A percentile compares a stretch with the other conserved stretches of the same genome.
These are phyloP conservation scores for Fusarium continuum DNA, from an alignment of 2,329 filamentous ascomycete species.

Conservation along the genomic window DNA sequence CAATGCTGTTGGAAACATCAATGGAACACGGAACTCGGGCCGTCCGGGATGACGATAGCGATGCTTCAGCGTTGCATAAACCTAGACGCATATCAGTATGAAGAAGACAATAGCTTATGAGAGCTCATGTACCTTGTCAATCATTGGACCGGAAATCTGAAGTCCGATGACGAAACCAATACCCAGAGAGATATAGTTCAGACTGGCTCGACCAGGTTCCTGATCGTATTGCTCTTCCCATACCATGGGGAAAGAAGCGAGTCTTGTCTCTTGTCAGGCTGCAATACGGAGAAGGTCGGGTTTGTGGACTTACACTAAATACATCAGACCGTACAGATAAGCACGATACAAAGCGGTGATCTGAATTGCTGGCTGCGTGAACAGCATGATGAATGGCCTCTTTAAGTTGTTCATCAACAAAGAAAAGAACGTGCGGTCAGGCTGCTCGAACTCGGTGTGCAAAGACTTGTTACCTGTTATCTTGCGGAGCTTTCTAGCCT, in stretches of 20 bases:
- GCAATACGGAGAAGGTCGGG: rapidly evolving
- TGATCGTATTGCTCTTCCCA: slow-evolving; percentile 60
- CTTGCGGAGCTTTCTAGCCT: slow-evolving; percentile 42
- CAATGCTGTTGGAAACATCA: slow-evolving; percentile 49
- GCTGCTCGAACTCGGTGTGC: slow-evolving; percentile 44
- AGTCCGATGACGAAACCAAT: slow-evolving; percentile 65
- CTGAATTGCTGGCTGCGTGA: slow-evolving; percentile 61
- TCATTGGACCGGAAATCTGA: slow-evolving; percentile 56
- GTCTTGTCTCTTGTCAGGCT: slow-evolving; percentile 32
- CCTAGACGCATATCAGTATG: slow-evolving; percentile 15
- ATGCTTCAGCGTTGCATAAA: slow-evolving; percentile 42
- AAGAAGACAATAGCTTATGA: rapidly evolving
- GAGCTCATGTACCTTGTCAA: slow-evolving; percentile 43
- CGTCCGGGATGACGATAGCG: slow-evolving; percentile 42
- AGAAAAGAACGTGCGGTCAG: slow-evolving; percentile 39
- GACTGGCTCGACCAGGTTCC: slow-evolving; percentile 55
- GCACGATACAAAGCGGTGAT: slow-evolving; percentile 59
- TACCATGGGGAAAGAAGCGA: slow-evolving; percentile 62
- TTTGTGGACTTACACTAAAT: slow-evolving; percentile 51
- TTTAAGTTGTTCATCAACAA: slow-evolving; percentile 48
- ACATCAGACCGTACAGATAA: slow-evolving; percentile 63
- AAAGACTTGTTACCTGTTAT: slow-evolving; percentile 43
- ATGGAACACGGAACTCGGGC: slow-evolving; percentile 49
- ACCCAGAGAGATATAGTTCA: slow-evolving; percentile 64
- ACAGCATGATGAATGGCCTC: slow-evolving; percentile 59